A percentile compares a stretch with the other conserved stretches of the same genome.
Conservation (phyloP, 306 rosid species). For the Fragaria ananassa region DNA sequence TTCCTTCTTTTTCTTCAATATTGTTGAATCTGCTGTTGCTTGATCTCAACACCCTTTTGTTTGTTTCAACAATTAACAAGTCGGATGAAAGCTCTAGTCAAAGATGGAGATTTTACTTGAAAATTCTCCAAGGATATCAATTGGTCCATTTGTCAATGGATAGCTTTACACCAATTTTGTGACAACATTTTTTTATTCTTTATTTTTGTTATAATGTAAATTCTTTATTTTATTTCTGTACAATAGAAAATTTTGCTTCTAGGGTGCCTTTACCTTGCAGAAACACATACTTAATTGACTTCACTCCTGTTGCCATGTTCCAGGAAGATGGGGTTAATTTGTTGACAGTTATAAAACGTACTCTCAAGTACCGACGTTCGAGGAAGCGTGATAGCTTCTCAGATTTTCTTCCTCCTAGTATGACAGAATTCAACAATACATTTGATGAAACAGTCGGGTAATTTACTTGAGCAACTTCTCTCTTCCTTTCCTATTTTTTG, state of each 20-base stretch:
- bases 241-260: not conserved
- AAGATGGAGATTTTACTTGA: not conserved
- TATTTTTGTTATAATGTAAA: not conserved
- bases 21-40: not conserved
- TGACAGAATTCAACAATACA: slow-evolving; percentile 48
- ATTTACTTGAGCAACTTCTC: slow-evolving; percentile 19
- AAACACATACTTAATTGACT: not conserved
- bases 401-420: slow-evolving; percentile 76
- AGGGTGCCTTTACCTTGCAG: not conserved
- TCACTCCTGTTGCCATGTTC: slow-evolving; percentile 23
- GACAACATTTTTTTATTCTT: not conserved
- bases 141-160: not conserved
- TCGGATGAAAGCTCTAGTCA: not conserved
- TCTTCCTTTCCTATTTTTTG: not conserved
- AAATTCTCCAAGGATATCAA: not conserved
- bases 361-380: slow-evolving; percentile 66
- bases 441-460: slow-evolving; percentile 63
- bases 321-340: slow-evolving; percentile 87
- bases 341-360: slow-evolving; percentile 74
- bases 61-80: not conserved
- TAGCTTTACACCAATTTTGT: not conserved
- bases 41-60: not conserved
- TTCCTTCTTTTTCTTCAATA: too few species aligned
- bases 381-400: slow-evolving; percentile 49
- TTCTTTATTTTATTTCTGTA: not conserved